Base-by-base conservation (phyloP, 2,329 filamentous ascomycete genomes). In the Mycosphaerella arachidis region DNA sequence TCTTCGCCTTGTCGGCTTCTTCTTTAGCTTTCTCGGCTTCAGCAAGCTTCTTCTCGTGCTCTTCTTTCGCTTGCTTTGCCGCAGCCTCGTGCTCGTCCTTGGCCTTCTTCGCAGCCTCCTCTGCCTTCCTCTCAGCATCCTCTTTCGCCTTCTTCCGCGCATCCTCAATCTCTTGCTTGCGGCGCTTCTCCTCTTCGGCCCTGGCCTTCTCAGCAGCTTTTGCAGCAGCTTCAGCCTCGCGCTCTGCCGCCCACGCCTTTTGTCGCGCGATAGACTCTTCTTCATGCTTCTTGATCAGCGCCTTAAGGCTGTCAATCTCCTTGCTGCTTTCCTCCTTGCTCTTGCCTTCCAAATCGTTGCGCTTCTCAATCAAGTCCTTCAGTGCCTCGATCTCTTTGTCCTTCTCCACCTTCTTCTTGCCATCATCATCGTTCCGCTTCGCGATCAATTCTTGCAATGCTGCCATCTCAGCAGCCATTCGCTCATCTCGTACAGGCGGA, bases 11-110 rank as follows among this genome's bases (percentile, higher is more conserved):
- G 57, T 81, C 80, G 9, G 79, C 77, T 65, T 82, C 80, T 53
- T 80, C 77, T 2, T 78, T 76, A 56, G 80, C 79, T 35, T 77
- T 78, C 62, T 80, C 77, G 1, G 80, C 81, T 60, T 79, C 77
- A 13, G 80, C 80, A 45, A 87, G 83, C 62, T 82, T 82, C 63
- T 82, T 82, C 52, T 81, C 76, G 9, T 75, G 75, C 60, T 77
- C 78, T 8, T 76, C 74, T 60, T 73, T 71, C 12, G 73, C 72
- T 33, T 27, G 81, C 55, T 81, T 79, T 3, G 81, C 81, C 1
- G 77, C 79, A 68, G 46, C 60, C 56, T 31, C 50, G 30, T 29
- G 24, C 29, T 52, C 30, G 7, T 52, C 30, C 27, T 52, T 30
- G 3, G 50, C 50, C n/a, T 52, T 30, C 50, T 52, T 79, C 3